Base-by-base conservation (phyloP, 2,329 filamentous ascomycete species). In the Boeremia lycopersici region DNA sequence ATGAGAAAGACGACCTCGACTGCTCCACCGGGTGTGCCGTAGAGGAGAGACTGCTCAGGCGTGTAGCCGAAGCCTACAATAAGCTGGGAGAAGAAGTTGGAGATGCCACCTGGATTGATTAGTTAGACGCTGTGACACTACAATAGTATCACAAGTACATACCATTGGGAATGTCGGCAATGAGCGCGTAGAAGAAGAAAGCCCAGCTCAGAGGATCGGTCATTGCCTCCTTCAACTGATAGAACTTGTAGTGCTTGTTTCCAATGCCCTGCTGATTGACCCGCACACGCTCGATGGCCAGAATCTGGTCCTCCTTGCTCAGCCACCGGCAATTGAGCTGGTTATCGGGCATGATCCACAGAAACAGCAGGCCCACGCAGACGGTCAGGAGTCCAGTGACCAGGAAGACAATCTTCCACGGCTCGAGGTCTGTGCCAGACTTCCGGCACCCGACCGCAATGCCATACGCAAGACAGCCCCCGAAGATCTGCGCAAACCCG, bases 251-350 rank as follows among this genome's bases (percentile, higher is more conserved):
- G 57, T 89, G 81, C 60, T 86, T 86, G 57, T 85, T 89, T 1
- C 87, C 88, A 13, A 89, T 86, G 0, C 90, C 90, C 56, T 90
- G 90, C 69, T 91, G 86, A 63, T 93, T 93, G 19, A 85, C 80
- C 0, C 89, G 81, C 6, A 93, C 84, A 0, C 90, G 82, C 59
- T 91, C 89, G 25, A 92, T 78, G 0, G 87, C 88, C 36, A 91
- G 79, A 0, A 86, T 70, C 11, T 85, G 84, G 61, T 93, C 90
- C 40, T 85, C 80, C 47, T 87, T 82, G 7, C 78, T 88, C 25
- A 95, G 64, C 81, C 82, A 87, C 2, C 82, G 77, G 13, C 83
- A 83, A 46, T 86, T 86, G 41, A 86, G 70, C 59, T 86, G 84
- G 59, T 79, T 86, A 63, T 87, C 85, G 0, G 84, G 84, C n/a